A percentile compares a stretch with the other conserved stretches of the same genome.
Evolutionary conservation across 1,284 basidiomycete genomes (phyloP).

Genomic region (Coniferiporia sulphurascens): DNA sequence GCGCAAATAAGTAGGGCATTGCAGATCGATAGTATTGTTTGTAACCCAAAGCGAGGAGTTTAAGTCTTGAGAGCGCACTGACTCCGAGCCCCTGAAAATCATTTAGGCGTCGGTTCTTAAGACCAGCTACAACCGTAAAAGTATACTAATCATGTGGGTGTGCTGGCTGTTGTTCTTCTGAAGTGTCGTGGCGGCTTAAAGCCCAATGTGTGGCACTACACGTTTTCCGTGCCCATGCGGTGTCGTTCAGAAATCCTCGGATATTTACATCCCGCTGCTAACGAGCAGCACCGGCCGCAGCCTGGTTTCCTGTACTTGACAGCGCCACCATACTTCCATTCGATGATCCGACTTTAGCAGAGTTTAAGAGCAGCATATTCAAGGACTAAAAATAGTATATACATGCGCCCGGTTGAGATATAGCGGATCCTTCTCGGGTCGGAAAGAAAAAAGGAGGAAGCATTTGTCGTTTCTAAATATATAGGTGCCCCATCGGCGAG

Average conservation of each 20-base stretch:
- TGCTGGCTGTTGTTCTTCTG: neutral
- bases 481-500: neutral
- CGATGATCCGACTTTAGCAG: neutral
- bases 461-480: neutral
- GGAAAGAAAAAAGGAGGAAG: neutral
- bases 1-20: conserved; percentile 5
- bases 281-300: neutral
- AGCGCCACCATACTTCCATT: neutral
- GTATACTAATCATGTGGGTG: neutral
- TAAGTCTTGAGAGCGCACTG: conserved; percentile 11
- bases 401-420: neutral
- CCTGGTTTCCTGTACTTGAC: neutral
- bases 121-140: neutral
- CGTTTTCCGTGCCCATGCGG: too few relatives aligned
- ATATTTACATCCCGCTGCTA: too few relatives aligned
- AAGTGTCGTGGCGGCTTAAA: too few relatives aligned
- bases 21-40: neutral
- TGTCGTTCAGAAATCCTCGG: too few relatives aligned
- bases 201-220: too few relatives aligned
- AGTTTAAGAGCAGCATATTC: neutral
- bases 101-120: conserved; percentile 1
- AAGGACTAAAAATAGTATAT: too few relatives aligned
- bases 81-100: conserved; percentile 18
- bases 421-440: neutral
- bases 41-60: neutral